Base-by-base conservation (phyloP, 1,139 yeast species). In the Magnusiomyces clavatus region DNA sequence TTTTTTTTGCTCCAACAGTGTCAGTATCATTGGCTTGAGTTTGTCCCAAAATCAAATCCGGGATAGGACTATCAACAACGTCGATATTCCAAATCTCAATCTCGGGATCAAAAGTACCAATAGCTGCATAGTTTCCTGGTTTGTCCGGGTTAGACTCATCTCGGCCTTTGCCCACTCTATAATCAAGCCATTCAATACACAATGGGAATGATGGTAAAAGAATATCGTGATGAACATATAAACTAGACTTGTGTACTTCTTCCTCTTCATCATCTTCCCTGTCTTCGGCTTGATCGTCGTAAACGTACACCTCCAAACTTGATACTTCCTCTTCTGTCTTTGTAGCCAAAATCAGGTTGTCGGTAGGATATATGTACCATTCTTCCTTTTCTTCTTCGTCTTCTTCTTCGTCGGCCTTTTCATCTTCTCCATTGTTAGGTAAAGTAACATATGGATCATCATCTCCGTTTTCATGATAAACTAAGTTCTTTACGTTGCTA, bases 181-280 rank as follows among this genome's bases (percentile, higher is more conserved):
- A 86, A 68, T 88, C 86, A 57, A 92, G 70, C 97, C 98, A 90
- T 69, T 94, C 98, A 38, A 92, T 92, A 67, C 97, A 87, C 56
- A 92, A 76, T 44, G 99, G 99, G 76, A 92, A 92, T 1, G 97
- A 86, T 2, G 99, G 98, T 55, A 92, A 77, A 96, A 92, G 87
- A 59, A 92, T 73, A 68, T 94, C 98, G 70, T 92, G 99, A 66
- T 92, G 99, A 50, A 92, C 95, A 63, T 92, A 92, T 59, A 92
- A 72, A 45, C 83, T 82, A 51, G 83, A 76, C 47, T 82, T 94
- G 70, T 69, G 57, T 14, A 54, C 52, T 10, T 77, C 77, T 61
- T 81, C 89, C 10, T 80, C 77, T 8, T 80, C 82, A 20, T 71
- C 76, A 50, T 85, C 86, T 49, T 83, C 86, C 14, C 52, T 54